These are phyloP conservation scores for Pseudoneurospora amorphoporcata DNA, from an alignment of 495 filamentous ascomycete species.

Conservation along the genomic window DNA sequence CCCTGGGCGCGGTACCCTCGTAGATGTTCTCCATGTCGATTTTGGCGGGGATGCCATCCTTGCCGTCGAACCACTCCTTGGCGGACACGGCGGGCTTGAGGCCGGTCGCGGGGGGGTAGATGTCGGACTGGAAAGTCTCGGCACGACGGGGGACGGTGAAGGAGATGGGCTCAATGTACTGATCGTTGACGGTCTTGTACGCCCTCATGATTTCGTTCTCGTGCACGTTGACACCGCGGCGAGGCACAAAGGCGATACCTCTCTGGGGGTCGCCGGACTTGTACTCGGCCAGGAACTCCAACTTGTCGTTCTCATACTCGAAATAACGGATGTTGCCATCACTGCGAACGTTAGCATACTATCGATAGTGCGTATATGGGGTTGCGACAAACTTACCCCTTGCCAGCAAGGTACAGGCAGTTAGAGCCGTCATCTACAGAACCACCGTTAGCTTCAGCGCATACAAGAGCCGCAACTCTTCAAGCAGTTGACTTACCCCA, in stretches of 20 bases:
- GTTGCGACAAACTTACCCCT: slow-evolving; percentile 57
- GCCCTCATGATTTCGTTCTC: slow-evolving; percentile 94
- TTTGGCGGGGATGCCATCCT: slow-evolving; percentile 74
- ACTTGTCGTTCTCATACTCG: slow-evolving; percentile 94
- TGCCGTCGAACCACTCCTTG: slow-evolving; percentile 76
- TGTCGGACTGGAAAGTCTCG: slow-evolving; percentile 96
- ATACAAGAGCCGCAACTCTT: neutral
- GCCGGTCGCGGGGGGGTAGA: slow-evolving; percentile 78
- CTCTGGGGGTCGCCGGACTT: slow-evolving; percentile 91
- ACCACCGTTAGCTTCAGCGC: slow-evolving; percentile 18
- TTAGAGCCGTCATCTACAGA: slow-evolving; percentile 69
- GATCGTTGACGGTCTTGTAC: slow-evolving; percentile 93
- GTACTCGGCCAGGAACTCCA: slow-evolving; percentile 91
- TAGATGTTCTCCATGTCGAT: slow-evolving; percentile 89
- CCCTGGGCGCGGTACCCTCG: slow-evolving; percentile 66
- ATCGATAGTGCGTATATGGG: neutral
- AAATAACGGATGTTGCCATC: slow-evolving; percentile 98
- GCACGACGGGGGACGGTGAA: slow-evolving; percentile 92
- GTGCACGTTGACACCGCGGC: slow-evolving; percentile 89
- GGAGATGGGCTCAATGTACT: slow-evolving; percentile 90
- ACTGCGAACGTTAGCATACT: slow-evolving; percentile 32
- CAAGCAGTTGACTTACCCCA: slow-evolving; percentile 49
- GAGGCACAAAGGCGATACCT: slow-evolving; percentile 89
- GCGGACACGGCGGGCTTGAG: slow-evolving; percentile 67
- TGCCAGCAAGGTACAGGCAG: slow-evolving; percentile 88